Conservation (phyloP, 257 asterid species). For the Solanum habrochaites region DNA sequence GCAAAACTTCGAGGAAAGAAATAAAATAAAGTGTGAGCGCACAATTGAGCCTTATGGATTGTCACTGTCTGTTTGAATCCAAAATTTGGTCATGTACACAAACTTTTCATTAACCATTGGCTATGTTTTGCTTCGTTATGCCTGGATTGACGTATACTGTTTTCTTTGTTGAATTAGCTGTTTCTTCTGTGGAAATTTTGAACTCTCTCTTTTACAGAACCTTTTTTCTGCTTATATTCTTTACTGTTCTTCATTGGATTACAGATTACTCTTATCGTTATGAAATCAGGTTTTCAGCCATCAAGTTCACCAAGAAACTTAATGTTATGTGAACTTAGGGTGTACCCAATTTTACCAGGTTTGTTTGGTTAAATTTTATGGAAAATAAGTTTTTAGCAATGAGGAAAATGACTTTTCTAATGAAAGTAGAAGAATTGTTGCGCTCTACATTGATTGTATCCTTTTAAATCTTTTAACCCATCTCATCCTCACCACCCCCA, state of each 20-base stretch:
- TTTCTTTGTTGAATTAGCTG: neutral
- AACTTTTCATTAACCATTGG: neutral
- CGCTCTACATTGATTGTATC: neutral
- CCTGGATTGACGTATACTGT: slow-evolving; percentile 9
- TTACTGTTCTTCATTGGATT: neutral
- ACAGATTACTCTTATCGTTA: too few relatives aligned
- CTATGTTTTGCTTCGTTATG: slow-evolving; percentile 5
- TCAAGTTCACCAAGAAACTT: too few relatives aligned
- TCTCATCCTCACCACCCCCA: neutral
- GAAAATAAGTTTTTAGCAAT: neutral
- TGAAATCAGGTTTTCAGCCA: too few relatives aligned
- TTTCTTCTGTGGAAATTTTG: neutral
- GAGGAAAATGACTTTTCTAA: too few relatives aligned
- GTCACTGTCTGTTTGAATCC: slow-evolving; percentile 9
- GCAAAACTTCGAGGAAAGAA: slow-evolving; percentile 71
- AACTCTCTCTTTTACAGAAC: neutral
- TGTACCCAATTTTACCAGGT: neutral
- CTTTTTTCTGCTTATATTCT: neutral
- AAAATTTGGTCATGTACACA: slow-evolving; percentile 27
- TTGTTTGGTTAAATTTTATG: neutral
- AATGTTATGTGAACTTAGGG: neutral
- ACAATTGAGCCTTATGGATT: neutral
- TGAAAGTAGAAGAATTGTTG: neutral
- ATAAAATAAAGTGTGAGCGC: slow-evolving; percentile 24
- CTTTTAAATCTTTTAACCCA: neutral